These are phyloP conservation scores for Zancudomyces culisetae DNA, from an alignment of 371 early-diverging fungal genomes.

Conservation along the genomic window DNA sequence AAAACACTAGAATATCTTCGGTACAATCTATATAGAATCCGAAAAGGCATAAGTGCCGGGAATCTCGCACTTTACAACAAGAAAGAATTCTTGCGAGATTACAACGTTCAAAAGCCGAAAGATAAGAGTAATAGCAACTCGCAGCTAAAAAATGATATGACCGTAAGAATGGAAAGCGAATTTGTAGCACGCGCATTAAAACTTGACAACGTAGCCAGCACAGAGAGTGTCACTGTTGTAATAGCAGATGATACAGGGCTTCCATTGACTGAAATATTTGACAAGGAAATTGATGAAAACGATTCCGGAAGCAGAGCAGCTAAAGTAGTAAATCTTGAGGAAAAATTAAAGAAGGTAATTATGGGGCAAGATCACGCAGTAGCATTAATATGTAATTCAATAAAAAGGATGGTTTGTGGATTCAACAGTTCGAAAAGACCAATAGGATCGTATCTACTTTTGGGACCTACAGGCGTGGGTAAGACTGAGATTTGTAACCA, in stretches of 20 bases:
- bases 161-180: too few relatives aligned
- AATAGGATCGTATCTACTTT: conserved; percentile 37
- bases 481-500: conserved; percentile 74
- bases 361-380: not conserved
- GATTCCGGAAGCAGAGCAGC: not conserved
- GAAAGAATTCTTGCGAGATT: too few relatives aligned
- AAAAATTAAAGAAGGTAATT: not conserved
- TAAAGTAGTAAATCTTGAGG: not conserved
- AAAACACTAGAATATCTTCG: too few relatives aligned
- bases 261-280: not conserved
- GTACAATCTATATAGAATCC: too few relatives aligned
- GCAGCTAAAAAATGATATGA: too few relatives aligned
- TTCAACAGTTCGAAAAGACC: not conserved
- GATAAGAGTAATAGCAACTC: too few relatives aligned
- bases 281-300: too few relatives aligned
- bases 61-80: too few relatives aligned
- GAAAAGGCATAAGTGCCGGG: too few relatives aligned
- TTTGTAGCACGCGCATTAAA: not conserved
- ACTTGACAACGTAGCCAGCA: not conserved
- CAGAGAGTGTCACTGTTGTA: not conserved
- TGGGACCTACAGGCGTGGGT: conserved; percentile 73
- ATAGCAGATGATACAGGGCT: not conserved
- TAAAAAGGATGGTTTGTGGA: not conserved
- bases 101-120: too few relatives aligned
- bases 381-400: not conserved